phyloP scores from a whole-genome alignment of 2,329 filamentous ascomycete genomes.

The Cytospora leucostoma region DNA sequence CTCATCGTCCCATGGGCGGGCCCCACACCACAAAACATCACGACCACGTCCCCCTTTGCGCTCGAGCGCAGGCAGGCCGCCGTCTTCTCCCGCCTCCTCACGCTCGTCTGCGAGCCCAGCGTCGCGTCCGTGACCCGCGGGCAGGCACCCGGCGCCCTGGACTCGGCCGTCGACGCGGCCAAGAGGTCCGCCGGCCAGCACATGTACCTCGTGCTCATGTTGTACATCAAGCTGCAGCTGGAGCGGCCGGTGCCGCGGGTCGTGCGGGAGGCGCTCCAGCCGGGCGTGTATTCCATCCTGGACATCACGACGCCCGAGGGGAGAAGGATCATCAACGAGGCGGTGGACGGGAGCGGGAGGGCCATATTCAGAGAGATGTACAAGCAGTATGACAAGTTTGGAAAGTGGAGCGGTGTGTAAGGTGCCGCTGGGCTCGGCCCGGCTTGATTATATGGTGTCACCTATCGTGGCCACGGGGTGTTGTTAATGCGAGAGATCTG shows the following conservation, averaged over 20 bases:
- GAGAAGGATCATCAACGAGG: slow-evolving; percentile 59
- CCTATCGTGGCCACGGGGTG: neutral
- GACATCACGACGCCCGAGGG: slow-evolving; percentile 58
- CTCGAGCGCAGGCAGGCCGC: slow-evolving; percentile 49
- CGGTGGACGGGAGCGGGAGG: slow-evolving; percentile 59
- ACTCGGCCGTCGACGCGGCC: slow-evolving; percentile 62
- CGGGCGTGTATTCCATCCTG: slow-evolving; percentile 60
- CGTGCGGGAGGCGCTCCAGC: slow-evolving; percentile 57
- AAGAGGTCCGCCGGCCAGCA: slow-evolving; percentile 62
- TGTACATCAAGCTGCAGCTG: slow-evolving; percentile 63
- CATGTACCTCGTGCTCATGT: slow-evolving; percentile 62
- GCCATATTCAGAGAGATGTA: slow-evolving; percentile 61
- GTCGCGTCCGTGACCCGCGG: slow-evolving; percentile 55
- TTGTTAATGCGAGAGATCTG: neutral
- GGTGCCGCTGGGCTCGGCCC: neutral
- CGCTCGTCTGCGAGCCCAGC: slow-evolving; percentile 61
- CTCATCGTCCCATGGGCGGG: slow-evolving; percentile 42
- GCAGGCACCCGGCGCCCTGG: slow-evolving; percentile 48
- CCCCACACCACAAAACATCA: slow-evolving; percentile 32
- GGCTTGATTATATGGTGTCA: neutral
- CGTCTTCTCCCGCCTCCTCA: slow-evolving; percentile 56
- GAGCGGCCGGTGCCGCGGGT: slow-evolving; percentile 53
- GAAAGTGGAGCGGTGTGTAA: slow-evolving; percentile 64
- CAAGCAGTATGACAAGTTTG: slow-evolving; percentile 61
- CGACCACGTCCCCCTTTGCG: slow-evolving; percentile 33